A percentile compares a stretch with the other conserved stretches of the same genome.
Conservation (phyloP, 805 yeast species). For the Ogataea siamensis region DNA sequence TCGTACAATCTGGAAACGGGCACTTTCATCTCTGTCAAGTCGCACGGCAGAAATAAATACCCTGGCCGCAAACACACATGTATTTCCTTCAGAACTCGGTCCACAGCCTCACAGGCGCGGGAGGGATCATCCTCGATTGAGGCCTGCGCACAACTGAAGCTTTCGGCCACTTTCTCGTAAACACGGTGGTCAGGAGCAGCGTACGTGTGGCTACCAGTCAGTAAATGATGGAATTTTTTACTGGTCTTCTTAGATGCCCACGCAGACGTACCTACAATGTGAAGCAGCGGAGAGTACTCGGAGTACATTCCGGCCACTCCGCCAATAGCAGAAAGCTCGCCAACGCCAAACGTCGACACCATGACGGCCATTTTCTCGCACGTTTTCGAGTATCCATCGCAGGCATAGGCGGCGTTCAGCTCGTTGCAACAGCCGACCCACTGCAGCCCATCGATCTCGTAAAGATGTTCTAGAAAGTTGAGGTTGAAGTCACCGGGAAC, state of each 20-base stretch:
- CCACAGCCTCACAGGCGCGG: constrained; percentile 62
- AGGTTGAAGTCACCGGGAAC: constrained; percentile 64
- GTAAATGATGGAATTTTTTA: constrained; percentile 53
- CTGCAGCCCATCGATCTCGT: constrained; percentile 29
- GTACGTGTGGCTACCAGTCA: constrained; percentile 49
- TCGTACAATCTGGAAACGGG: constrained; percentile 36
- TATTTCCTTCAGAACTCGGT: constrained; percentile 58
- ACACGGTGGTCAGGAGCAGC: constrained; percentile 62
- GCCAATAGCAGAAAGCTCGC: constrained; percentile 49
- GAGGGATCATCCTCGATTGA: constrained; percentile 42
- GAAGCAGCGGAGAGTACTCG: constrained; percentile 46
- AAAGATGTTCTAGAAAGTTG: constrained; percentile 44
- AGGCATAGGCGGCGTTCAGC: constrained; percentile 50
- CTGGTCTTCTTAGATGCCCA: constrained; percentile 20
- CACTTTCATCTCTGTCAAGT: constrained; percentile 56
- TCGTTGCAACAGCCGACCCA: constrained; percentile 52
- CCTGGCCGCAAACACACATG: constrained; percentile 72
- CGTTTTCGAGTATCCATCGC: constrained; percentile 45
- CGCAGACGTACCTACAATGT: constrained; percentile 47
- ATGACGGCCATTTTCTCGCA: constrained; percentile 37
- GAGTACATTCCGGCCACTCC: constrained; percentile 50
- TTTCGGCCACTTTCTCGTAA: constrained; percentile 60
- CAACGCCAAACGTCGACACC: constrained; percentile 51
- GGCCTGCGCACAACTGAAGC: constrained; percentile 54
- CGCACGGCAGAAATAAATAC: constrained; percentile 74